Evolutionary conservation across 805 yeast species (phyloP).

Genomic region (Schwanniomyces sp.): DNA sequence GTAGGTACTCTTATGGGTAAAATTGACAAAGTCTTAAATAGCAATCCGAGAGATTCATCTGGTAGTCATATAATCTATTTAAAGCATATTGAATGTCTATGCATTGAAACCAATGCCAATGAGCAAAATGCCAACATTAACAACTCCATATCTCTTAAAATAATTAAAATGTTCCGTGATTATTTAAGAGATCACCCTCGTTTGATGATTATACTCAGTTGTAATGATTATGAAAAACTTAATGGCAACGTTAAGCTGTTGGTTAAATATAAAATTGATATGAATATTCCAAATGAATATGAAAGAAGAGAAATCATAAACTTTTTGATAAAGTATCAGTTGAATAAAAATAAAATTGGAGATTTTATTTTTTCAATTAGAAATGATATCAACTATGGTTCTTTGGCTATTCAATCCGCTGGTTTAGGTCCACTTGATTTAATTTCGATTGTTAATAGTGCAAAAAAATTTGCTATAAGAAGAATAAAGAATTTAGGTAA

Average conservation of each 20-base stretch:
- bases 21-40: constrained; percentile 59
- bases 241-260: constrained; percentile 64
- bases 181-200: constrained; percentile 41
- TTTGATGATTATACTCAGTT: constrained; percentile 58
- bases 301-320: constrained; percentile 70
- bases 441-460: constrained; percentile 63
- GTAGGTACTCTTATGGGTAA: constrained; percentile 77
- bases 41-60: constrained; percentile 1
- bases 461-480: constrained; percentile 57
- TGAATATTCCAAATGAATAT: constrained; percentile 74
- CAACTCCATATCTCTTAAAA: constrained; percentile 50
- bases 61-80: constrained; percentile 49
- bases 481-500: constrained; percentile 40
- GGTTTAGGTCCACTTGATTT: constrained; percentile 88
- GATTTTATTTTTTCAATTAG: constrained; percentile 14
- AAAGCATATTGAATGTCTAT: constrained; percentile 75
- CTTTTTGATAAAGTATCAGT: constrained; percentile 35
- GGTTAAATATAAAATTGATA: constrained; percentile 73
- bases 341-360: constrained; percentile 1
- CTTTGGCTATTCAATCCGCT: constrained; percentile 83
- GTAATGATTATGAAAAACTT: constrained; percentile 69
- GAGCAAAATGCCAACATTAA: constrained; percentile 39
- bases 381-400: constrained; percentile 50
- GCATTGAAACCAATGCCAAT: constrained; percentile 64
- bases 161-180: constrained; percentile 58